Evolutionary conservation across 2,329 filamentous ascomycete genomes (phyloP), one percentile per base, ranked within the genome.

Genomic region (Ceratocystis diversiconidia): DNA sequence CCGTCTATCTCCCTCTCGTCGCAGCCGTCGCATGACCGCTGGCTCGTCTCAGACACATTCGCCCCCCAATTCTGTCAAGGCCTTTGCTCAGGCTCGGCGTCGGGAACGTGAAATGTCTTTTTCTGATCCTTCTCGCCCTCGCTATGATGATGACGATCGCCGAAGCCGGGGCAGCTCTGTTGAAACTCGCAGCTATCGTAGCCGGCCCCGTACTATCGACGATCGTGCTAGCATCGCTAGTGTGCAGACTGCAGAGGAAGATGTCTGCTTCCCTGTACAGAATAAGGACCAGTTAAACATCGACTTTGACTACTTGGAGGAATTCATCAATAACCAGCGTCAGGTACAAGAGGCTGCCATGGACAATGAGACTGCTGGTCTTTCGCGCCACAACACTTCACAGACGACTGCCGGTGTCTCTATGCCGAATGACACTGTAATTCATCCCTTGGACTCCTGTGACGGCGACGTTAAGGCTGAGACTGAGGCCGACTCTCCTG

Each of bases 31-130:
- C 66, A 79, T 81, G 66, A 82, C 82, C 62, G 77, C 87, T 64
- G 80, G 80, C 41, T 83, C 82, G 1, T 74, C 79, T 59, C 82
- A 90, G 65, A 90, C 89, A 0, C 78, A 84, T 1, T 97, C 94
- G 5, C 92, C 92, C 10, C 94, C 94, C 6, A 99, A 96, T 75
- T 99, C 94, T 0, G 91, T 99, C 63, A 95, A 97, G 74, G 94
- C 94, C 3, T 99, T 99, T 75, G 94, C 94, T 19, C 89, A 94
- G 72, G 89, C 90, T 65, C 87, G 90, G 62, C 89, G 90, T 67
- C 87, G 92, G 67, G 89, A 92, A 73, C 88, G 92, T 55, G 90
- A 85, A 67, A 73, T 80, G 72, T 85, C 80, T 25, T 77, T 80
- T 69, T 82, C 80, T 17, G 82, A 82, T 69, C 72, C 74, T 65